Conservation (phyloP, 31 red algal genomes). For the Odonthalia washingtoniensis region DNA sequence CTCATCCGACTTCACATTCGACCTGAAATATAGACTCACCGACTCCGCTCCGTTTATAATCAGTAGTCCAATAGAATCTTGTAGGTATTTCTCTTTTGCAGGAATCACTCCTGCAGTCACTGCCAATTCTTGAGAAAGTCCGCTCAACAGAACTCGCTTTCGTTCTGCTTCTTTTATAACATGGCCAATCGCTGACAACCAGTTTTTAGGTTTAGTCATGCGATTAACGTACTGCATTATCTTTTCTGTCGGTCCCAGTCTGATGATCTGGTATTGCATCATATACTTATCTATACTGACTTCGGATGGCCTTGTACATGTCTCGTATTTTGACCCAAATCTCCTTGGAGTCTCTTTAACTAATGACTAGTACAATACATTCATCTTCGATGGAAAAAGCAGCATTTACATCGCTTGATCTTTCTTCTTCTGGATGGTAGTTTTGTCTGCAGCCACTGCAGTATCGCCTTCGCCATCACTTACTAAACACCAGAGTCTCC, state of each 20-base stretch:
- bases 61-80: neutral
- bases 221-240: neutral
- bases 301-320: conserved; percentile 21
- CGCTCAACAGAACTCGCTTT: conserved; percentile 13
- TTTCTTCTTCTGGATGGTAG: neutral
- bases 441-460: too few species aligned
- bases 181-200: neutral
- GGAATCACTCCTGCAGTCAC: neutral
- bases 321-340: conserved; percentile 11
- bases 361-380: neutral
- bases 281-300: too few species aligned
- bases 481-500: neutral
- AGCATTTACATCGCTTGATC: neutral
- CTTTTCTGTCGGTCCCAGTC: neutral
- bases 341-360: neutral
- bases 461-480: neutral
- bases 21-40: neutral
- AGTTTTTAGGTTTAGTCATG: conserved; percentile 6
- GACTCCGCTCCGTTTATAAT: neutral
- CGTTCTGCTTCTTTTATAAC: neutral
- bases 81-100: conserved; percentile 11
- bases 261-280: neutral
- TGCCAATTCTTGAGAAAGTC: conserved; percentile 23
- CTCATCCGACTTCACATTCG: neutral
- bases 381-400: neutral